Percentiles rank a stretch among this genome's conserved stretches.
These are phyloP conservation scores for Scleroderma bovista DNA, from an alignment of 768 basidiomycete genomes.

Conservation along the genomic window DNA sequence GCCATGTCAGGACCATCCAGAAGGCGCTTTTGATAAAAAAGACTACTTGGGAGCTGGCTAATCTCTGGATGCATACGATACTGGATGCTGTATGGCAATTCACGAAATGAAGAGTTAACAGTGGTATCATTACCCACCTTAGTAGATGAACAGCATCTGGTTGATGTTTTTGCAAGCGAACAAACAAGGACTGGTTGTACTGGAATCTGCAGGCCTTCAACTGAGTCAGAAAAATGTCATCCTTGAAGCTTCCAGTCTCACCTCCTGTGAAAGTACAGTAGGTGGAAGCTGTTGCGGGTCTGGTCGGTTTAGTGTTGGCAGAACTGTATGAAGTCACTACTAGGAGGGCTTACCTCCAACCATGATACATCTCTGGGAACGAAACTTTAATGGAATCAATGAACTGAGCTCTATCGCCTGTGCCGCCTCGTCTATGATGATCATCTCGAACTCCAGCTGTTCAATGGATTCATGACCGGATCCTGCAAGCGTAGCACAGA, in stretches of 20 bases:
- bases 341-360: constrained; percentile 64
- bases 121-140: constrained; percentile 46
- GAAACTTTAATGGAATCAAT: constrained; percentile 90
- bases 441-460: constrained; percentile 84
- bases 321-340: background rate
- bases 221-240: constrained; percentile 10
- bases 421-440: constrained; percentile 97
- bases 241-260: constrained; percentile 30
- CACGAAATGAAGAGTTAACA: background rate
- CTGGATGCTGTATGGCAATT: constrained; percentile 65
- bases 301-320: constrained; percentile 13
- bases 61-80: constrained; percentile 99
- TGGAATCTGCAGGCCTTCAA: constrained; percentile 57
- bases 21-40: constrained; percentile 81
- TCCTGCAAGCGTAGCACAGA: constrained; percentile 91
- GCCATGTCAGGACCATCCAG: constrained; percentile 89
- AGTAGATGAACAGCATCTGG: constrained; percentile 87
- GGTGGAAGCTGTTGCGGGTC: constrained; percentile 96
- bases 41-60: constrained; percentile 77
- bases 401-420: constrained; percentile 95
- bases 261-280: constrained; percentile 69
- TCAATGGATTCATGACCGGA: constrained; percentile 86
- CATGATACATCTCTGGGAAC: constrained; percentile 78
- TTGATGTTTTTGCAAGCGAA: constrained; percentile 75
- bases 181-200: constrained; percentile 92